These are phyloP conservation scores for Ceratocystis lukuohia DNA, from an alignment of 2,329 filamentous ascomycete genomes.

Conservation along the genomic window DNA sequence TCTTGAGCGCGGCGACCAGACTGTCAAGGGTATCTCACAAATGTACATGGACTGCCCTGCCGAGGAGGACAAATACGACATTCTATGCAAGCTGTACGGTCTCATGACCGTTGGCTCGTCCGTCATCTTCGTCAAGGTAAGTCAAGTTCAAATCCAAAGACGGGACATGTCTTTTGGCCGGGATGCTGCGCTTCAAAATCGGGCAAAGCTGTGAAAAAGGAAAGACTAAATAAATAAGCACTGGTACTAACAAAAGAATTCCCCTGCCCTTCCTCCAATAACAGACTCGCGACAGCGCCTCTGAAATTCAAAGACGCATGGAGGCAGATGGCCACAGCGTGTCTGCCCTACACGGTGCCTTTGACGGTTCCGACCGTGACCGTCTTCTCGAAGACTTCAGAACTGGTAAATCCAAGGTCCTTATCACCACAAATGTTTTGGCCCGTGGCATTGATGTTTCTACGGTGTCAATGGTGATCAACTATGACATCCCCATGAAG, in stretches of 20 bases:
- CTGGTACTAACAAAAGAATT: conserved; percentile 4
- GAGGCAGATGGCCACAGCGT: conserved; percentile 80
- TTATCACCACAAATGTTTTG: conserved; percentile 95
- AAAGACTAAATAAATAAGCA: neutral
- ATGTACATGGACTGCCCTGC: conserved; percentile 88
- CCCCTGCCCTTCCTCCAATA: too few species aligned
- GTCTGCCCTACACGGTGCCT: conserved; percentile 74
- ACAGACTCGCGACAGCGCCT: conserved; percentile 73
- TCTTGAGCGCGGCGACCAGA: conserved; percentile 79
- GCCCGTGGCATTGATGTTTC: conserved; percentile 88
- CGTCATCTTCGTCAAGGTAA: conserved; percentile 90
- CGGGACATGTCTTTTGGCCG: neutral
- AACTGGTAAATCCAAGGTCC: conserved; percentile 74
- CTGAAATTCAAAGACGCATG: conserved; percentile 77
- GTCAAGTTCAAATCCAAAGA: conserved; percentile 20
- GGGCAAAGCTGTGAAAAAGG: too few species aligned
- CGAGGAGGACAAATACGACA: conserved; percentile 72
- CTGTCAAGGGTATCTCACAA: conserved; percentile 92
- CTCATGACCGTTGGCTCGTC: conserved; percentile 94
- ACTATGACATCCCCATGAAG: conserved; percentile 78
- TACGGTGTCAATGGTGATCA: conserved; percentile 94
- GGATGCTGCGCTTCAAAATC: neutral
- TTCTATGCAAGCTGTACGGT: conserved; percentile 84
- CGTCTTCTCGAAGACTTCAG: conserved; percentile 76
- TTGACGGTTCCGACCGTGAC: conserved; percentile 75